Percentiles rank a stretch among this genome's conserved stretches.
Conservation (phyloP, 129 eudicot genomes). For the Smallanthus sonchifolius region DNA sequence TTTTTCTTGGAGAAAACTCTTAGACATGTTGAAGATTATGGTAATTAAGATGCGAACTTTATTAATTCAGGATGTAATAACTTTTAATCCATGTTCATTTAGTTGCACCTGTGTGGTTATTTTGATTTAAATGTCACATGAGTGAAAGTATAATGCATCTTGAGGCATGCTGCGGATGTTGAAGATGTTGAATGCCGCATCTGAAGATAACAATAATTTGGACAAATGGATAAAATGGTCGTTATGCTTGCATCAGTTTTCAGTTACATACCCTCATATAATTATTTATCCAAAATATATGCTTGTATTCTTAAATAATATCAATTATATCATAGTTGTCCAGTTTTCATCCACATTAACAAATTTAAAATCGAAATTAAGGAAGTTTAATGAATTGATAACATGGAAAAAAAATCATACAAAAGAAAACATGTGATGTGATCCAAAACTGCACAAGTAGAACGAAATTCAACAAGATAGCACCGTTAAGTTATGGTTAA, state of each 20-base stretch:
- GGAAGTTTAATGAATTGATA: background rate
- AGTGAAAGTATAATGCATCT: conserved; percentile 83
- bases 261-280: background rate
- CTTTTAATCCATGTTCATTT: background rate
- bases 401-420: background rate
- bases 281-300: background rate
- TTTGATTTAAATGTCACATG: conserved; percentile 39
- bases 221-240: background rate
- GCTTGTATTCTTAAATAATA: background rate
- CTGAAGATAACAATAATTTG: conserved; percentile 1
- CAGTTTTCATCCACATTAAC: background rate
- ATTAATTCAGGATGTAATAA: background rate
- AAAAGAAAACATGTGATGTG: background rate
- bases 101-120: conserved; percentile 1
- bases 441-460: background rate
- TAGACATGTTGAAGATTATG: conserved; percentile 73
- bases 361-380: background rate
- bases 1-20: conserved; percentile 96
- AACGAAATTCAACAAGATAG: background rate
- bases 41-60: conserved; percentile 36
- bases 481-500: conserved; percentile 9
- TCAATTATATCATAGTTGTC: background rate
- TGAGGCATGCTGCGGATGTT: conserved; percentile 97
- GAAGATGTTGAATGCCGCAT: conserved; percentile 84
- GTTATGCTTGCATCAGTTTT: background rate